Conservation (phyloP, 768 basidiomycete genomes). For the Boletellus ananas region DNA sequence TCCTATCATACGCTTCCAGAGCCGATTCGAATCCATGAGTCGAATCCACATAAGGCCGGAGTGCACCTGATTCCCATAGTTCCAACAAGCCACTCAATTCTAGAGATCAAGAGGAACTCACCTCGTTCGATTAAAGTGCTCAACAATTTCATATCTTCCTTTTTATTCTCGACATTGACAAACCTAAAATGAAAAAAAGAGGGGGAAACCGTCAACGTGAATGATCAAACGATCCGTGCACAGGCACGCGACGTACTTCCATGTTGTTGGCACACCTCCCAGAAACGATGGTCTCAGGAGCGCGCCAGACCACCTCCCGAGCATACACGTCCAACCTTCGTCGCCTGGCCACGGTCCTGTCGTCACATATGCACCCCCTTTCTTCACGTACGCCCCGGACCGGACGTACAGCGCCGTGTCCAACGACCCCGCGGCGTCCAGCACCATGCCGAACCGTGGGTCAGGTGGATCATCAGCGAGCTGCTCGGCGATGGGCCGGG, state of each 20-base stretch:
- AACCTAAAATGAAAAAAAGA: constrained; percentile 12
- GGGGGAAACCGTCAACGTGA: neutral
- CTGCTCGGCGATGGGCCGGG: constrained; percentile 44
- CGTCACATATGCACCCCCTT: constrained; percentile 50
- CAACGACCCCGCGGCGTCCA: constrained; percentile 53
- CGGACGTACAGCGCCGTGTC: constrained; percentile 48
- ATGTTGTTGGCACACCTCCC: constrained; percentile 49
- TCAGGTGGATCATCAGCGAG: constrained; percentile 43
- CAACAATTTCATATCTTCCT: constrained; percentile 35
- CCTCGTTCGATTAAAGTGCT: constrained; percentile 42
- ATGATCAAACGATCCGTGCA: neutral
- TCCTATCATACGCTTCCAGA: constrained; percentile 56
- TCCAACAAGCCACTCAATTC: neutral
- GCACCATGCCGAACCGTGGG: constrained; percentile 52
- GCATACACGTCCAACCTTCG: constrained; percentile 15
- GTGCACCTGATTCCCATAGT: constrained; percentile 34
- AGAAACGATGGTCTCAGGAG: constrained; percentile 42
- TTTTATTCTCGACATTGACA: constrained; percentile 29
- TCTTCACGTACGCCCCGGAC: constrained; percentile 49
- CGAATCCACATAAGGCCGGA: constrained; percentile 58
- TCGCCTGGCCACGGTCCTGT: constrained; percentile 44
- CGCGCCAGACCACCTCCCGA: neutral
- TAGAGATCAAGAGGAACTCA: constrained; percentile 12
- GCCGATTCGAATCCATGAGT: constrained; percentile 54
- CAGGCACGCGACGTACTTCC: constrained; percentile 36